phyloP scores from a whole-genome alignment of 805 yeast genomes.

The Kurtzmaniella cleridarum region DNA sequence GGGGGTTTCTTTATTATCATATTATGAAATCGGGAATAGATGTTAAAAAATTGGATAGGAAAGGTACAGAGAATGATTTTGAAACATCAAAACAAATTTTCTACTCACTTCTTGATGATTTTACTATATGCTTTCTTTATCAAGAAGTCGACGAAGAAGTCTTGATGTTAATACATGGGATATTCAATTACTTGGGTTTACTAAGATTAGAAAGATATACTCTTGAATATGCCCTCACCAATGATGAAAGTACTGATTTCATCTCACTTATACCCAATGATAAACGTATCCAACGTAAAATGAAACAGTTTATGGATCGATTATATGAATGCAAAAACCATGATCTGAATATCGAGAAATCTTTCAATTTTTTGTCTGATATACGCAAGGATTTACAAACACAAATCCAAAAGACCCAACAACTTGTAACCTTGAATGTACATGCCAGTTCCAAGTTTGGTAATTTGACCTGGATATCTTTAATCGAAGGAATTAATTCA shows the following conservation, averaged over 20 bases:
- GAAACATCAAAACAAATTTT: constrained; percentile 27
- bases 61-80: constrained; percentile 6
- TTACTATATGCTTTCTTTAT: constrained; percentile 59
- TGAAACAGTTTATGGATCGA: constrained; percentile 21
- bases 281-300: constrained; percentile 5
- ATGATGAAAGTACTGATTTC: constrained; percentile 39
- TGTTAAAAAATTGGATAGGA: constrained; percentile 2
- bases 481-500: constrained; percentile 26
- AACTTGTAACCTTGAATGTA: constrained; percentile 7
- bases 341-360: constrained; percentile 3
- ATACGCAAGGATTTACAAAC: constrained; percentile 25
- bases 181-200: constrained; percentile 46
- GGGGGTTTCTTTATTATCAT: constrained; percentile 66
- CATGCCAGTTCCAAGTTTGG: not conserved
- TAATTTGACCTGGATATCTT: constrained; percentile 19
- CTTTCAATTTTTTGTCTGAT: constrained; percentile 24
- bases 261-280: constrained; percentile 23
- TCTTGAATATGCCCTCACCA: constrained; percentile 54
- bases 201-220: constrained; percentile 48
- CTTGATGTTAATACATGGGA: constrained; percentile 43
- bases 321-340: constrained; percentile 6
- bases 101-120: constrained; percentile 53
- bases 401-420: constrained; percentile 12
- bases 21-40: constrained; percentile 18
- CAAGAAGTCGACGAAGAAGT: constrained; percentile 61